Evolutionary conservation across 257 asterid genomes (phyloP), one percentile per base, ranked within the genome.

Genomic region (Phtheirospermum japonicum): DNA sequence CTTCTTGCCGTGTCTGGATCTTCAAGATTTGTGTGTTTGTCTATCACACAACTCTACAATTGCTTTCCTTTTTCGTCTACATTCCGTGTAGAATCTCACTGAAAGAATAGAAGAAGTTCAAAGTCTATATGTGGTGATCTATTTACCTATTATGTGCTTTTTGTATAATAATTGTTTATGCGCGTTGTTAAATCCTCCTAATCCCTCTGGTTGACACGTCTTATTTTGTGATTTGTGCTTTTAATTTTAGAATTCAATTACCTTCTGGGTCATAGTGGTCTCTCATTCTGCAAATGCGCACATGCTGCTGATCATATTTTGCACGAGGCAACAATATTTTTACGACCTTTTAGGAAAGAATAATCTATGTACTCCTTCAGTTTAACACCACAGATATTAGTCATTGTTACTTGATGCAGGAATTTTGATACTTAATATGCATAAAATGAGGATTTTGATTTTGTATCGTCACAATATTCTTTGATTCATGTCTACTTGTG

Each of bases 401-500:
- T n/a, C n/a, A n/a, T n/a, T n/a, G n/a, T n/a, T n/a, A n/a, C n/a
- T n/a, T n/a, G n/a, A n/a, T n/a, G n/a, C n/a, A n/a, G n/a, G n/a
- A 6, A 4, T 36, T 46, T 46, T n/a, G 26, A 18, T 48, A 48
- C 16, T n/a, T 14, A 33, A n/a, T 33, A 33, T 48, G 10, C 31
- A 20, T 31, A 39, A 12, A 39, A 26, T 59, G 20, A 20, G 23
- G 66, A 45, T 49, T 67, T 70, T 42, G 42, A 31, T 53, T 50
- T 45, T 13, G 11, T 63, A 43, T 62, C 32, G 5, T 20, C 34
- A 26, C 42, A 56, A 33, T 30, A 26, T 36, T 65, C 53, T 50
- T 65, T 76, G 60, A 67, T 72, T 49, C 28, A 19, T 63, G 43
- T 43, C 48, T 37, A 9, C 63, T 73, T 51, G 32, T 45, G 31